Conservation (phyloP, 2,329 filamentous ascomycete species). For the Fonsecaea multimorphosa region DNA sequence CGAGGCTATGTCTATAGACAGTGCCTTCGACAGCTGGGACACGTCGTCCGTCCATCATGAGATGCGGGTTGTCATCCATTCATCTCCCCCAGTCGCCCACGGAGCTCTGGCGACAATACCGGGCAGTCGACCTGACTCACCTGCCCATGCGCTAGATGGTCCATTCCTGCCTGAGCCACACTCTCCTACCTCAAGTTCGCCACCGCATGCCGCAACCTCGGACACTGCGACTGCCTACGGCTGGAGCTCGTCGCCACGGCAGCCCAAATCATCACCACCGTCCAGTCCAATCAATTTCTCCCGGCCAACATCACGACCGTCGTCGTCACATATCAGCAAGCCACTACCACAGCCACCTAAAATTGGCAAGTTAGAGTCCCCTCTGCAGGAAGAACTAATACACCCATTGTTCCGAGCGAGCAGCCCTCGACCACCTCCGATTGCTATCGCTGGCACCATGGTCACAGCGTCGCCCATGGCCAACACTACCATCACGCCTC, state of each 20-base stretch:
- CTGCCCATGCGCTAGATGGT: slow-evolving; percentile 37
- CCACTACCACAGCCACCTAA: slow-evolving; percentile 21
- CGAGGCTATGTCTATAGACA: slow-evolving; percentile 36
- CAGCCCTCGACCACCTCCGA: slow-evolving; percentile 60
- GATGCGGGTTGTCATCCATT: slow-evolving; percentile 37
- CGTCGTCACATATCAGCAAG: slow-evolving; percentile 23
- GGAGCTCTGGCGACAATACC: slow-evolving; percentile 39
- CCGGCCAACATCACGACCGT: slow-evolving; percentile 35
- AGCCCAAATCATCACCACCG: slow-evolving; percentile 36
- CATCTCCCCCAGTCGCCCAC: slow-evolving; percentile 36
- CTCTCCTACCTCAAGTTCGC: slow-evolving; percentile 31
- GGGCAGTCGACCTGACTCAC: slow-evolving; percentile 39
- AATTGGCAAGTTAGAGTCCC: slow-evolving; percentile 21
- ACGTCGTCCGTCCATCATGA: slow-evolving; percentile 39
- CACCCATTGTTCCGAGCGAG: slow-evolving; percentile 64
- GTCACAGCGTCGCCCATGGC: slow-evolving; percentile 62
- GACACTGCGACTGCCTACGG: slow-evolving; percentile 26
- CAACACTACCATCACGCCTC: slow-evolving; percentile 57
- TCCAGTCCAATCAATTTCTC: slow-evolving; percentile 41
- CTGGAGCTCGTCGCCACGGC: slow-evolving; percentile 35
- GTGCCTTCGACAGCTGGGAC: slow-evolving; percentile 39
- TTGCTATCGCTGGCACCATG: slow-evolving; percentile 59
- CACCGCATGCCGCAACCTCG: slow-evolving; percentile 33
- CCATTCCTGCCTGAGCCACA: slow-evolving; percentile 33
- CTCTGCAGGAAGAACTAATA: slow-evolving; percentile 59